Evolutionary conservation across 2,329 filamentous ascomycete species (phyloP).

Genomic region (Aspergillus fumigatus): DNA sequence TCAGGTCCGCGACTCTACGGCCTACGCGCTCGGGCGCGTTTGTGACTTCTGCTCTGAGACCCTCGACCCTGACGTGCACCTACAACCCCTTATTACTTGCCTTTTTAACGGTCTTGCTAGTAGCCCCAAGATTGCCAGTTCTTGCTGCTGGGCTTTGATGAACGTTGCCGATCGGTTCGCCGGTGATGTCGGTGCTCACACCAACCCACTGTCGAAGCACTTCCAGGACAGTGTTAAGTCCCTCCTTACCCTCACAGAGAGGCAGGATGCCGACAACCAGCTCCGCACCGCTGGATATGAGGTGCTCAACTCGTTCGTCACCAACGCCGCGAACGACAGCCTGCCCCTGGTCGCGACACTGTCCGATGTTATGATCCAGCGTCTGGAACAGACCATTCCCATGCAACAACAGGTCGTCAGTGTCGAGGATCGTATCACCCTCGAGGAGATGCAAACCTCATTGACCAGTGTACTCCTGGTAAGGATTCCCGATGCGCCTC

Average conservation of each 20-base stretch:
- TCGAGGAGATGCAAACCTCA: conserved; percentile 98
- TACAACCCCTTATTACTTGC: conserved; percentile 78
- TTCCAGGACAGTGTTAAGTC: conserved; percentile 89
- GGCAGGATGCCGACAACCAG: conserved; percentile 73
- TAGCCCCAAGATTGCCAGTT: conserved; percentile 94
- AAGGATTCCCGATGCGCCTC: conserved; percentile 13
- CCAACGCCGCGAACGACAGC: conserved; percentile 83
- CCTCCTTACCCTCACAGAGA: conserved; percentile 79
- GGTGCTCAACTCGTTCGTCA: conserved; percentile 90
- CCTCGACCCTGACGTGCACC: conserved; percentile 78
- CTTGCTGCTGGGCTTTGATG: conserved; percentile 99
- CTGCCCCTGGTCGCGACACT: conserved; percentile 74
- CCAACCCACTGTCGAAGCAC: conserved; percentile 81
- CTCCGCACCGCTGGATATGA: conserved; percentile 95
- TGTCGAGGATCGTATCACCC: conserved; percentile 89
- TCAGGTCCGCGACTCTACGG: conserved; percentile 91
- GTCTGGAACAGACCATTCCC: conserved; percentile 81
- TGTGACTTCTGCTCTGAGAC: conserved; percentile 89
- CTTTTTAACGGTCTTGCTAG: conserved; percentile 86
- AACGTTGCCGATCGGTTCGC: conserved; percentile 95
- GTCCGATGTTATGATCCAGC: conserved; percentile 83
- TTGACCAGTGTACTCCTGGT: conserved; percentile 80
- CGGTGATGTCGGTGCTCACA: conserved; percentile 71
- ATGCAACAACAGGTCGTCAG: conserved; percentile 93
- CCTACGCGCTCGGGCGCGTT: conserved; percentile 92